A percentile compares a stretch with the other conserved stretches of the same genome.
Conservation (phyloP, 331 rosid genomes). For the Phaseolus coccineus region DNA sequence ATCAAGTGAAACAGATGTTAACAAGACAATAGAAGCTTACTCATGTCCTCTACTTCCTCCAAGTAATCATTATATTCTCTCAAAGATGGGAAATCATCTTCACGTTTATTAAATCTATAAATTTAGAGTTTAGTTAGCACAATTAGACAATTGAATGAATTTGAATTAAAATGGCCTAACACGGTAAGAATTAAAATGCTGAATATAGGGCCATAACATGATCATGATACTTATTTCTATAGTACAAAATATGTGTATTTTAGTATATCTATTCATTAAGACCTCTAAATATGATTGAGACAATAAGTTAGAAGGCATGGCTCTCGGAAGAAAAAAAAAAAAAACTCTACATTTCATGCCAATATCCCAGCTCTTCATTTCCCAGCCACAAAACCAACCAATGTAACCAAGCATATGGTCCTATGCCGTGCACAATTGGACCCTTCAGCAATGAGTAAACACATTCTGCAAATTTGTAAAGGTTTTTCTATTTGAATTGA, state of each 20-base stretch:
- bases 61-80: constrained; percentile 92
- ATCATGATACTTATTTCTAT: constrained; percentile 4
- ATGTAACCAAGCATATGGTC: neutral
- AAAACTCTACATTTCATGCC: constrained; percentile 15
- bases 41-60: constrained; percentile 99
- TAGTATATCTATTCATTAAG: constrained; percentile 7
- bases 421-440: neutral
- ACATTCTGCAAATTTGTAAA: constrained; percentile 4
- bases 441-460: constrained; percentile 7
- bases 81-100: constrained; percentile 86
- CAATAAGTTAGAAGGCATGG: neutral
- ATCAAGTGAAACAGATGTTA: neutral
- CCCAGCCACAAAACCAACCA: constrained; percentile 10
- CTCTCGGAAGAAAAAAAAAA: constrained; percentile 6
- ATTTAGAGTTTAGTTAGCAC: constrained; percentile 22
- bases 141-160: constrained; percentile 25
- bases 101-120: constrained; percentile 87
- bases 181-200: neutral
- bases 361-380: neutral
- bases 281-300: constrained; percentile 21
- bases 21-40: constrained; percentile 54
- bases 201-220: constrained; percentile 2
- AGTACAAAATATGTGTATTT: neutral
- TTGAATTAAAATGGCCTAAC: constrained; percentile 11
- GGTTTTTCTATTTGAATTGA: neutral